Conservation (phyloP, 208 protist species). For the Phytomonas serpens region DNA sequence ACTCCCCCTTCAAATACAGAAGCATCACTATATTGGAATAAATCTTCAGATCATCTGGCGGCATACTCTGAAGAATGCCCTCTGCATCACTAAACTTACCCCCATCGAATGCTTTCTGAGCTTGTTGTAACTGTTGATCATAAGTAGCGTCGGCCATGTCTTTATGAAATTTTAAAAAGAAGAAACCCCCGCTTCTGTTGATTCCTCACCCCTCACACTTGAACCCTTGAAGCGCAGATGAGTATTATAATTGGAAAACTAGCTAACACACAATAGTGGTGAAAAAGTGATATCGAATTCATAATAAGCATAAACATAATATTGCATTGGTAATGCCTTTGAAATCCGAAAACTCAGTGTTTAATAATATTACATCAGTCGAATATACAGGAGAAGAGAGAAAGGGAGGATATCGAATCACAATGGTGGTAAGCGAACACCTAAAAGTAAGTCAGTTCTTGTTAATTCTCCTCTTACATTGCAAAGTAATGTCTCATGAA, state of each 20-base stretch:
- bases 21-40: conserved; percentile 75
- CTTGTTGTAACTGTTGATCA: conserved; percentile 20
- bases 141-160: conserved; percentile 1
- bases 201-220: background rate
- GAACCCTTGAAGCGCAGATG: background rate
- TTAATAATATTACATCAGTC: conserved; percentile 4
- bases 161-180: conserved; percentile 1
- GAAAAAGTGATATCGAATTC: conserved; percentile 8
- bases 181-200: background rate
- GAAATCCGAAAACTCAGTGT: conserved; percentile 1
- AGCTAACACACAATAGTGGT: background rate
- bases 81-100: conserved; percentile 63
- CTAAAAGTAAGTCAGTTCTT: background rate
- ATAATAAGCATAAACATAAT: conserved; percentile 1
- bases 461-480: background rate
- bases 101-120: conserved; percentile 54
- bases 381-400: conserved; percentile 3
- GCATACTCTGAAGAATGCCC: conserved; percentile 42
- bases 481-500: background rate
- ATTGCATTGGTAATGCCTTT: conserved; percentile 4
- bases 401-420: background rate
- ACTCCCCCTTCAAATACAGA: conserved; percentile 49
- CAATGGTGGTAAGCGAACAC: background rate
- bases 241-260: conserved; percentile 3
- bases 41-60: conserved; percentile 68